Percentiles rank a stretch among this genome's conserved stretches.
Conservation (phyloP, 768 basidiomycete genomes). For the Phaeotremella skinneri region DNA sequence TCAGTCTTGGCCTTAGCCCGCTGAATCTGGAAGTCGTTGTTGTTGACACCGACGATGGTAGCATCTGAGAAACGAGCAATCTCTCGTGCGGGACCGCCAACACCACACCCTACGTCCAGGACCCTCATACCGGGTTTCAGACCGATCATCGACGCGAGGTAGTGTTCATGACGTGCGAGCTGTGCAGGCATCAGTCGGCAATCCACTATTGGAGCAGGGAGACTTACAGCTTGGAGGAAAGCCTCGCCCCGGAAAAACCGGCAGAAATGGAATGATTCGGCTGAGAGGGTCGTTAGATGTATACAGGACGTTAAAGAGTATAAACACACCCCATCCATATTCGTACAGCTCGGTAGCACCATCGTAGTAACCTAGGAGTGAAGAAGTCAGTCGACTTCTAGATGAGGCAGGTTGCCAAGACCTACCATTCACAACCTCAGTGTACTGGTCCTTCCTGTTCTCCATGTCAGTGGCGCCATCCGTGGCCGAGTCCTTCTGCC, state of each 20-base stretch:
- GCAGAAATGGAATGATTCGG: constrained; percentile 89
- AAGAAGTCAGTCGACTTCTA: neutral
- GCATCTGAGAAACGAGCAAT: constrained; percentile 89
- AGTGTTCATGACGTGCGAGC: constrained; percentile 94
- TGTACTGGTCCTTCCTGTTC: constrained; percentile 75
- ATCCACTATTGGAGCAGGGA: neutral
- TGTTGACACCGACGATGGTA: constrained; percentile 81
- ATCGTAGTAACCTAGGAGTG: constrained; percentile 79
- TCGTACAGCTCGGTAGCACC: constrained; percentile 94
- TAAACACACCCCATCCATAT: constrained; percentile 59
- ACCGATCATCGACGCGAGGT: constrained; percentile 81
- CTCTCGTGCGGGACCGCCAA: constrained; percentile 94
- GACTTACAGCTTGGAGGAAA: constrained; percentile 50
- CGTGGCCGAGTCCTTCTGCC: constrained; percentile 75
- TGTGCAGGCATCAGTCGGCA: constrained; percentile 21
- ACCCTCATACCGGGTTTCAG: constrained; percentile 89
- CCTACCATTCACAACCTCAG: constrained; percentile 88
- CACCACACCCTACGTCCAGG: constrained; percentile 96
- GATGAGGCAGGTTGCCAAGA: constrained; percentile 5
- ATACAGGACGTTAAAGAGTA: neutral
- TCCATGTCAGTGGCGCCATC: constrained; percentile 67
- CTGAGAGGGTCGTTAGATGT: constrained; percentile 57
- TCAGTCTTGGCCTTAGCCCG: constrained; percentile 81
- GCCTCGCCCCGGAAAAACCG: constrained; percentile 84
- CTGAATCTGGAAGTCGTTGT: constrained; percentile 90